Evolutionary conservation across 2,329 filamentous ascomycete genomes (phyloP), one percentile per base, ranked within the genome.

Genomic region (Colletotrichum higginsianum): DNA sequence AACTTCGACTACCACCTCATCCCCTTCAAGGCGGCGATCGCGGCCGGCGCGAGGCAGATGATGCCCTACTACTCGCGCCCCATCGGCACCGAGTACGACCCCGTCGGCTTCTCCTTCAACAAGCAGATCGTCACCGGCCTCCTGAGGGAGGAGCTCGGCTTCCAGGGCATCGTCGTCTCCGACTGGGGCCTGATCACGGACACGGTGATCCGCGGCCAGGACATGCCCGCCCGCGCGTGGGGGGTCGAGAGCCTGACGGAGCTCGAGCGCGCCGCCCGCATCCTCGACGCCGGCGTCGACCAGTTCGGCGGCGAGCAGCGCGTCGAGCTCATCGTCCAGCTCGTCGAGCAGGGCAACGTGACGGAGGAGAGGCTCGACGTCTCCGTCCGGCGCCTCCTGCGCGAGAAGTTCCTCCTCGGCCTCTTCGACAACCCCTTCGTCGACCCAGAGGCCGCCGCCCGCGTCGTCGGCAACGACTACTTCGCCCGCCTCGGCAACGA

Each of bases 131-230:
- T 88, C 57, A 88, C 86, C 0, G 84, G 82, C 42, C 81, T 89
- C 0, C 78, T 88, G 1, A 83, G 83, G 1, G 74, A 81, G 2
- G 79, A 87, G 57, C 79, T 88, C 0, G 85, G 86, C 2, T 89
- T 87, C 66, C 75, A 86, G 0, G 87, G 86, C 2, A 86, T 88
- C n/a, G 81, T 88, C 0, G 80, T 84, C 2, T 86, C 84, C 0
- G 87, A 88, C 71, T 88, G 87, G 87, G 85, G 86, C 1, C 79
- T 89, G 4, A 80, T 88, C 26, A 88, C 86, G 0, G 84, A 87
- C 56, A 75, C 76, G 0, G 70, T 77, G 1, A 83, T 87, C 40
- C 38, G 74, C 0, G 85, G 84, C 2, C 82, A 86, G 74, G 78
- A 83, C 44, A 83, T 86, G 82, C 84, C 83, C 0, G 85, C 85